Evolutionary conservation across 768 basidiomycete species (phyloP).

Genomic region (Dioszegia crocea): DNA sequence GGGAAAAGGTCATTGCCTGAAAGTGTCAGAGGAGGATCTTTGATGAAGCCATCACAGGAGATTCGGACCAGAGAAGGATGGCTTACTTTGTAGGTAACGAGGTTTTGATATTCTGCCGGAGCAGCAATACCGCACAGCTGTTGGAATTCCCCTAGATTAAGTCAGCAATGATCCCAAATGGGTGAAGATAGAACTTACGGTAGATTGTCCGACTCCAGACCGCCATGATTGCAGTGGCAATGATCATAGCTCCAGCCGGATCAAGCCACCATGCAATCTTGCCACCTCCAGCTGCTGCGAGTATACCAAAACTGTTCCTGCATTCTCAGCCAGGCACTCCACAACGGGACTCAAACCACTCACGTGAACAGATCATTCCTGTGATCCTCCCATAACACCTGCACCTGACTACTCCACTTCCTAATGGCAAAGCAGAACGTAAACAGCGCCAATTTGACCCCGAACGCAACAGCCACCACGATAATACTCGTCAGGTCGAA

Average conservation of each 20-base stretch:
- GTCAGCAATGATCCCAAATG: no score
- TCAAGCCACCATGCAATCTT: slow-evolving; percentile 52
- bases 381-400: slow-evolving; percentile 94
- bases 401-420: slow-evolving; percentile 80
- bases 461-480: slow-evolving; percentile 75
- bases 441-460: slow-evolving; percentile 82
- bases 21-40: not conserved
- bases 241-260: slow-evolving; percentile 47
- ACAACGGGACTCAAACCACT: slow-evolving; percentile 42
- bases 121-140: slow-evolving; percentile 89
- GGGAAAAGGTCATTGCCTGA: slow-evolving; percentile 72
- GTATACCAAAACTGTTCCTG: slow-evolving; percentile 50
- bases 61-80: not conserved
- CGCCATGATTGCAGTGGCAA: slow-evolving; percentile 58
- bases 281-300: slow-evolving; percentile 50
- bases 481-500: slow-evolving; percentile 80
- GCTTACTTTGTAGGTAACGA: slow-evolving; percentile 75
- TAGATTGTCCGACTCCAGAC: slow-evolving; percentile 75
- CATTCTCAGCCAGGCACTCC: not conserved
- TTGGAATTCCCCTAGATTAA: slow-evolving; percentile 61
- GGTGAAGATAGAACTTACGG: slow-evolving; percentile 26
- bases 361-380: slow-evolving; percentile 84
- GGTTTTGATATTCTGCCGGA: slow-evolving; percentile 77
- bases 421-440: slow-evolving; percentile 77
- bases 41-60: no score